Conservation (phyloP, 805 yeast species). For the Komagataella phaffii region DNA sequence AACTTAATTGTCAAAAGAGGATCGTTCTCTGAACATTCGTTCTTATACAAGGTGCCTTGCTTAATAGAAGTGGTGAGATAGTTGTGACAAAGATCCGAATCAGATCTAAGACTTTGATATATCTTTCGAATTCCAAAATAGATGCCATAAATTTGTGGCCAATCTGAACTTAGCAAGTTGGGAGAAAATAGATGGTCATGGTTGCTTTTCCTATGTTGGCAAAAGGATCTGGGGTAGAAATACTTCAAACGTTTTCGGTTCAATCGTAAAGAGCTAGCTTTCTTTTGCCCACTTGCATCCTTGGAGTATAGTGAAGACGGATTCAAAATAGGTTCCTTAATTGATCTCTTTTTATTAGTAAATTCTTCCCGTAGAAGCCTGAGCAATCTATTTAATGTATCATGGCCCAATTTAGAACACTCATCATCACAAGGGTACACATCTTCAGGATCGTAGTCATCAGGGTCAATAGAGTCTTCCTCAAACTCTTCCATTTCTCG, state of each 20-base stretch:
- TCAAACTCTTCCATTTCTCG: not conserved
- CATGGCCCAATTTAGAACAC: not conserved
- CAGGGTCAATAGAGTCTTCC: not conserved
- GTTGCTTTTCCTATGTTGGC: not conserved
- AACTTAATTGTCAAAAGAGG: not conserved
- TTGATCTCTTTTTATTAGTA: not conserved
- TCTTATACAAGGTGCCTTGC: not conserved
- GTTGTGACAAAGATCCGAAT: not conserved
- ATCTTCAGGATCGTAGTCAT: not conserved
- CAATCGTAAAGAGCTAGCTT: not conserved
- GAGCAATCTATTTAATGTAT: not conserved
- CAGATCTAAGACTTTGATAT: not conserved
- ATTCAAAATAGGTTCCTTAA: not conserved
- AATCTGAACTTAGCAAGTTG: not conserved
- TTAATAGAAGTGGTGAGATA: not conserved
- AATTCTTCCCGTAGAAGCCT: not conserved
- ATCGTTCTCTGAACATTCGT: not conserved
- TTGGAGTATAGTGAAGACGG: not conserved
- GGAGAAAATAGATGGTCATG: not conserved
- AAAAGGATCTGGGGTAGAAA: not conserved
- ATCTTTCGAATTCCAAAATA: not conserved
- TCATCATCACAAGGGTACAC: not conserved
- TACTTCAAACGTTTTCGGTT: not conserved
- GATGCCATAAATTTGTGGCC: not conserved
- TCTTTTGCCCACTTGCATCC: not conserved